phyloP scores from a whole-genome alignment of 768 basidiomycete species.

The Xerocomus potaroensis region DNA sequence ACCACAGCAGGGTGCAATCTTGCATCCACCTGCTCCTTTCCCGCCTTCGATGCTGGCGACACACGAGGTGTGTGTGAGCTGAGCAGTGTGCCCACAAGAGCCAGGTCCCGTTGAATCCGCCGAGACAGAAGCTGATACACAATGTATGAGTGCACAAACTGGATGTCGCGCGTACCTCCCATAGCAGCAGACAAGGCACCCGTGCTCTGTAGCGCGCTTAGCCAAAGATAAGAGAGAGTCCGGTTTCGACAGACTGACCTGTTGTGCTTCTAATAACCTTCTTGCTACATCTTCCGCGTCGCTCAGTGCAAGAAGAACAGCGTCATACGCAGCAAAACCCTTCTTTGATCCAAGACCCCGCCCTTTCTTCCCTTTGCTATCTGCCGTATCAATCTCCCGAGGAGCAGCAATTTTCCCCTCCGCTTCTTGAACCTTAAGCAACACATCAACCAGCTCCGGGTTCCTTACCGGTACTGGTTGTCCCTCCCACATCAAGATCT shows the following conservation, averaged over 20 bases:
- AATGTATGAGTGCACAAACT: slow-evolving; percentile 84
- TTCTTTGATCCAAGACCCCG: slow-evolving; percentile 54
- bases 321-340: slow-evolving; percentile 84
- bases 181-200: slow-evolving; percentile 35
- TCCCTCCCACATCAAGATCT: slow-evolving; percentile 71
- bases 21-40: slow-evolving; percentile 54
- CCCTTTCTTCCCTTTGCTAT: slow-evolving; percentile 30
- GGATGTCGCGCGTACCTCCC: slow-evolving; percentile 61
- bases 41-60: slow-evolving; percentile 24
- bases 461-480: slow-evolving; percentile 81
- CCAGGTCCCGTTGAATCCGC: slow-evolving; percentile 84
- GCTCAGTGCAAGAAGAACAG: slow-evolving; percentile 75
- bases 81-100: slow-evolving; percentile 67
- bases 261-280: slow-evolving; percentile 78
- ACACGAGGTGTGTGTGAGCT: slow-evolving; percentile 36
- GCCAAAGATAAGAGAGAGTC: background rate
- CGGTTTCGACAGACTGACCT: slow-evolving; percentile 47
- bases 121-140: slow-evolving; percentile 83
- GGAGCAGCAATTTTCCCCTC: slow-evolving; percentile 51
- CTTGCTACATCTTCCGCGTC: slow-evolving; percentile 86
- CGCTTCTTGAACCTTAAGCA: slow-evolving; percentile 79
- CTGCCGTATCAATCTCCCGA: slow-evolving; percentile 27
- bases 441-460: slow-evolving; percentile 85
- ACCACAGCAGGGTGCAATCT: slow-evolving; percentile 83
- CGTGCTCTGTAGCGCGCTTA: slow-evolving; percentile 35